phyloP scores from a whole-genome alignment of 1,284 basidiomycete genomes.

The Spongiforma sp. region DNA sequence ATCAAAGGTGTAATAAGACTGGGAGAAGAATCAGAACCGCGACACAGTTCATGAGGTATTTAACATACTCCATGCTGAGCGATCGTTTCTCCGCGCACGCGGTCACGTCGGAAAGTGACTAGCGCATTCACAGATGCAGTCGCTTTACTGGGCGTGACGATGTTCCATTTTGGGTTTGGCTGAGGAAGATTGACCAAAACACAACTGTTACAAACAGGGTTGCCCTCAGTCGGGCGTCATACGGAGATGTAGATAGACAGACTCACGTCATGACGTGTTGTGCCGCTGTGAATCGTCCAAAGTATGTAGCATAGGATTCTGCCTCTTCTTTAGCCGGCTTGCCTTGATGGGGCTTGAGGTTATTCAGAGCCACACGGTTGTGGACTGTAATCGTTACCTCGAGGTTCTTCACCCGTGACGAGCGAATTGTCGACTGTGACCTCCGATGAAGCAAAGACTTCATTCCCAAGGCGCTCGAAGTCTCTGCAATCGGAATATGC shows the following conservation, averaged over 20 bases:
- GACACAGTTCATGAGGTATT: not conserved
- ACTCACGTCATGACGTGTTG: slow-evolving; percentile 33
- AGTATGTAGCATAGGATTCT: slow-evolving; percentile 23
- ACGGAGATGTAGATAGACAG: not conserved
- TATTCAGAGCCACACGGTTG: slow-evolving; percentile 1
- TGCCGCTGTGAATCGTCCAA: slow-evolving; percentile 26
- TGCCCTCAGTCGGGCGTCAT: not conserved
- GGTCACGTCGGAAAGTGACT: slow-evolving; percentile 30
- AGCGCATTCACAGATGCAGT: slow-evolving; percentile 33
- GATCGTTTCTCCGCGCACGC: slow-evolving; percentile 27
- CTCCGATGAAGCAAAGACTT: slow-evolving; percentile 31
- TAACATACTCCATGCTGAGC: slow-evolving; percentile 29
- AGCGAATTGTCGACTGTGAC: slow-evolving; percentile 30
- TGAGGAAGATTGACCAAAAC: slow-evolving; percentile 34
- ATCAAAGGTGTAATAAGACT: slow-evolving; percentile 36
- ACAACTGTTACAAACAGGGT: slow-evolving; percentile 17
- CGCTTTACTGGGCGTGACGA: slow-evolving; percentile 24
- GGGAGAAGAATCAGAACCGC: not conserved
- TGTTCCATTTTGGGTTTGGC: slow-evolving; percentile 24
- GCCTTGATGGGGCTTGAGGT: slow-evolving; percentile 15
- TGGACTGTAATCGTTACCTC: slow-evolving; percentile 11
- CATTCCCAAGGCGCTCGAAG: slow-evolving; percentile 30
- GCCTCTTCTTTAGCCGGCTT: slow-evolving; percentile 22
- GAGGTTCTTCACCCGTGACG: slow-evolving; percentile 25
- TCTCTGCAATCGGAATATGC: slow-evolving; percentile 33